These are phyloP conservation scores for Aspergillus neoniger DNA, from an alignment of 2,329 filamentous ascomycete species.

Conservation along the genomic window DNA sequence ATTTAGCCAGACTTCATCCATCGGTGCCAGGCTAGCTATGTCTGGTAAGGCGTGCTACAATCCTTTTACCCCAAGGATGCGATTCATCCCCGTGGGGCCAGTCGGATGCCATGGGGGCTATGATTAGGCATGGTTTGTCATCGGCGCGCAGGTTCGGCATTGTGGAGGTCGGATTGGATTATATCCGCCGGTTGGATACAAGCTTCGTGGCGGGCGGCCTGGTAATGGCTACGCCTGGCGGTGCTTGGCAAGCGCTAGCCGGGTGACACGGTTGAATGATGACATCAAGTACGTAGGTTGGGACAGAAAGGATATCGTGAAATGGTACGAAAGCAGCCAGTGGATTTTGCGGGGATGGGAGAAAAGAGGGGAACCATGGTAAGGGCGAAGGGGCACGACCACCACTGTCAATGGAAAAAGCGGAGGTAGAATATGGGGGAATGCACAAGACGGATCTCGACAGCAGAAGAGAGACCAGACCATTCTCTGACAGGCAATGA, in stretches of 20 bases:
- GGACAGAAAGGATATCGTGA: no score
- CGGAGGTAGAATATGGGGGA: not conserved
- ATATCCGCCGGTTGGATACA: not conserved
- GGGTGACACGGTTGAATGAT: not conserved
- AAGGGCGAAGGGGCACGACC: not conserved
- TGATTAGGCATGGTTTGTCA: constrained; percentile 1
- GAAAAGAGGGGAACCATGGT: not conserved
- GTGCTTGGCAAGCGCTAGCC: not conserved
- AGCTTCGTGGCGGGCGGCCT: constrained; percentile 11
- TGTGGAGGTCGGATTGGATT: not conserved
- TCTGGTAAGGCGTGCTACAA: not conserved
- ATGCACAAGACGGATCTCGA: not conserved
- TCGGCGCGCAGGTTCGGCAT: not conserved
- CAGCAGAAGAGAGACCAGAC: not conserved
- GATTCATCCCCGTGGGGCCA: constrained; percentile 11
- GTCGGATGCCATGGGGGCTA: constrained; percentile 1
- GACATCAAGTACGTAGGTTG: not conserved
- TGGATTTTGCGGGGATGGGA: not conserved
- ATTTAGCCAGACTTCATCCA: constrained; percentile 15
- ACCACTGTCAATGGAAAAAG: not conserved
- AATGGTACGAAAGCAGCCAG: not conserved
- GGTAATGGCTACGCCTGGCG: not conserved
- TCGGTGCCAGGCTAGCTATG: not conserved
- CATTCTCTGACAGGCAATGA: no score
- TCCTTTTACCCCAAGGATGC: not conserved